Evolutionary conservation across 371 early-diverging fungal species (phyloP), one percentile per base, ranked within the genome.

Genomic region (Coemansia sp.): DNA sequence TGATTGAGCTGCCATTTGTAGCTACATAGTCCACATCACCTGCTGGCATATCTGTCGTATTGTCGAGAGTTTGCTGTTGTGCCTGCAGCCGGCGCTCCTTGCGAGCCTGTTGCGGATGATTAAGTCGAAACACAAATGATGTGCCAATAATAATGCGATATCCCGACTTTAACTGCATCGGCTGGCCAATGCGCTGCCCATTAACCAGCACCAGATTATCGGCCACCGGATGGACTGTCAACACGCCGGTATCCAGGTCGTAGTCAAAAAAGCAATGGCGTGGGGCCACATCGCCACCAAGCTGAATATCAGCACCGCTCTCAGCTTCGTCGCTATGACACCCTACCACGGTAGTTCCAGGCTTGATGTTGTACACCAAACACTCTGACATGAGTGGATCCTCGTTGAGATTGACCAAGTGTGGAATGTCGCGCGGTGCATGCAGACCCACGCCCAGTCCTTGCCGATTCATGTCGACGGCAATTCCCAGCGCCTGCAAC

Each of bases 331-430:
- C 56, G 18, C 40, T 52, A 23, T 44, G 42, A 12, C 55, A 55
- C 12, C 94, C 96, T 2, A 94, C 91, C 0, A 80, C 74, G 0
- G 93, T 93, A 7, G 75, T 73, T 4, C 95, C 95, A 3, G 87
- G 87, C 55, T 91, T 91, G 59, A 96, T 83, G 61, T 91, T 90
- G 75, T 94, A 94, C 50, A 96, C 88, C 12, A 96, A 79, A 60
- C 94, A 94, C 75, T 96, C 93, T 8, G 91, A 90, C 91, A 93
- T 90, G 52, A 91, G 86, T 16, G 94, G 94, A 77, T 96, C 94
- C 66, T 94, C 94, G 75, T 91, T 93, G 56, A 94, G 82, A 65
- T 94, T 96, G 60, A 94, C 89, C 50, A 96, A 82, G 79, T 94
- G 94, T 2, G 96, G 95, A 25, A 89, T 86, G 42, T 87, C 87